phyloP scores from a whole-genome alignment of 1,284 basidiomycete genomes.

The Anthracocystis panici-leucophaei region DNA sequence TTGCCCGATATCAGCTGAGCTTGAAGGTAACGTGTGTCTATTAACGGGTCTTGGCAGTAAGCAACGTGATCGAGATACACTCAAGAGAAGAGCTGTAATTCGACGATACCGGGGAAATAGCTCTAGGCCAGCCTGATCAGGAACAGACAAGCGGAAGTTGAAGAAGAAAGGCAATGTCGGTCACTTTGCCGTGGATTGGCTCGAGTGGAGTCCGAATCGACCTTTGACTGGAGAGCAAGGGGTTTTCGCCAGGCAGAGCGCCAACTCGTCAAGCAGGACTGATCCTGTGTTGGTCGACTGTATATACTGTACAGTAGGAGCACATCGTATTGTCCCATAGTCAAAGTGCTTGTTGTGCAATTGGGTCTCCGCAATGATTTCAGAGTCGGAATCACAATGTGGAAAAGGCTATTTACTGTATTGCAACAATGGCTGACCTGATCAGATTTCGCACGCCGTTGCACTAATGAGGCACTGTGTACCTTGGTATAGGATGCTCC shows the following conservation, averaged over 20 bases:
- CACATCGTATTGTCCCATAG: too few species aligned
- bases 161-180: background rate
- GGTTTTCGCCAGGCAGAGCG: background rate
- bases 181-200: background rate
- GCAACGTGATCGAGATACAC: background rate
- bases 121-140: background rate
- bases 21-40: background rate
- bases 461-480: too few species aligned
- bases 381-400: too few species aligned
- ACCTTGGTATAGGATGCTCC: too few species aligned
- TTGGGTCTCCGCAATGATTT: too few species aligned
- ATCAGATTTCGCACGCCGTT: too few species aligned
- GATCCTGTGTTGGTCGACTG: background rate
- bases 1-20: background rate
- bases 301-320: too few species aligned
- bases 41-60: background rate
- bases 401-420: too few species aligned
- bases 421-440: too few species aligned
- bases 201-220: background rate
- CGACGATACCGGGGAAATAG: background rate
- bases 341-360: too few species aligned
- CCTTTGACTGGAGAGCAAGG: background rate
- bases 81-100: background rate
- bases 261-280: background rate
- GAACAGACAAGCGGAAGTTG: conserved; percentile 4